Conservation (phyloP, 106 monocot genomes). For the Acanthochlamys bracteata region DNA sequence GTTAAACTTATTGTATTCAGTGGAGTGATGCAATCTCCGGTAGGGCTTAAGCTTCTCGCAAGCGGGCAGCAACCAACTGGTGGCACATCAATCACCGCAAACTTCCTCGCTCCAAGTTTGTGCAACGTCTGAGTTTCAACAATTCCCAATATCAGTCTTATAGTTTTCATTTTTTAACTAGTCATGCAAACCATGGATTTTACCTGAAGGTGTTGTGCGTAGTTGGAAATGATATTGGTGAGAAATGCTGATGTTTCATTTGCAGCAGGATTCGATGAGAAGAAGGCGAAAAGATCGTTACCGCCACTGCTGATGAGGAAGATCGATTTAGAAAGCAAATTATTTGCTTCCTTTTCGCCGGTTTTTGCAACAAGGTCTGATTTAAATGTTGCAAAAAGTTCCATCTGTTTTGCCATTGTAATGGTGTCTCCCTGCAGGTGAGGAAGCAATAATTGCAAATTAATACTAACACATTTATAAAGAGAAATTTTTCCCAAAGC, state of each 20-base stretch:
- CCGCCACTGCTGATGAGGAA: slow-evolving; percentile 2
- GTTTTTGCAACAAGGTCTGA: background rate
- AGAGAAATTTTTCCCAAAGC: background rate
- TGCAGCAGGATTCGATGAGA: background rate
- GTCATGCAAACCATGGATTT: background rate
- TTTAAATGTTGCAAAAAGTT: background rate
- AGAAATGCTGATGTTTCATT: background rate
- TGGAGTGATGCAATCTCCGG: background rate
- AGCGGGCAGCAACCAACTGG: background rate
- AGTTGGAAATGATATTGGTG: background rate
- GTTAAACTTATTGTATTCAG: background rate
- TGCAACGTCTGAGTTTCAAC: background rate
- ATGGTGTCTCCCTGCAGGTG: slow-evolving; percentile 1
- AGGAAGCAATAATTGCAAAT: background rate
- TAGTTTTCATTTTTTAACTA: background rate
- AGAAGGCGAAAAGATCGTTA: background rate
- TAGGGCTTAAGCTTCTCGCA: background rate
- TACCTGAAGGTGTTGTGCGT: background rate
- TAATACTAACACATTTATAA: too few species aligned
- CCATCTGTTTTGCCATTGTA: background rate
- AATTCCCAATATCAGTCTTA: background rate
- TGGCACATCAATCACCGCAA: background rate
- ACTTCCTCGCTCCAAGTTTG: slow-evolving; percentile 5
- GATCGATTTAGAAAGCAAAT: background rate
- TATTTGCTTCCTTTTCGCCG: background rate